Base-by-base conservation (phyloP, 1,284 basidiomycete species). In the Sporisorium reilianum region DNA sequence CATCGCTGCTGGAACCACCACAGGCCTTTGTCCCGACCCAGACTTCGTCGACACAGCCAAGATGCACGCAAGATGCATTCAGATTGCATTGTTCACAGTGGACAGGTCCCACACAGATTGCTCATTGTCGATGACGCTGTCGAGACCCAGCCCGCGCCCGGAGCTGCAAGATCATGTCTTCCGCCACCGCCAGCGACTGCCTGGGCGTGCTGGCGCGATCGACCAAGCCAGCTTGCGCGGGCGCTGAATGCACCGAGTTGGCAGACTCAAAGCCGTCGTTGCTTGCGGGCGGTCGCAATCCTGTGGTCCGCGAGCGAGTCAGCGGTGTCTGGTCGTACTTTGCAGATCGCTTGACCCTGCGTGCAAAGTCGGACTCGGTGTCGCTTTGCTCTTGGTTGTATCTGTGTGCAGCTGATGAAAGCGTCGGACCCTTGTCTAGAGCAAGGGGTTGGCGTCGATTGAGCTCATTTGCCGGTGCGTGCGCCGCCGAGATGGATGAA, bases 111-210 rank as follows among this genome's bases (percentile, higher is more conserved):
- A n/a, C 16, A n/a, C 18, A 46, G 7, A 34, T 3, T 16, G 34
- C 34, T 55, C 53, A 55, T 23, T 12, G 16, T 26, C 10, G 34
- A 20, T 25, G 44, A n/a, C 50, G 45, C 26, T 55, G 63, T 23
- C 41, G 45, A 5, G 64, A 36, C 6, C 20, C 25, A 1, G 53
- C 49, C 0, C 46, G 30, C 18, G 53, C 49, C 18, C 64, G 55
- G 10, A 66, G 50, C 49, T 53, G 53, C 22, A 28, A 20, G 20
- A 66, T 66, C 64, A 66, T 61, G 16, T 66, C 64, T 34, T 66
- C 57, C 1, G 64, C 64, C 14, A 66, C 58, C 5, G 49, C 64
- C 2, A 66, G 25, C n/a, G 64, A 66, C 28, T 38, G 40, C 14
- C 46, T 22, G 0, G 36, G 11, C 22, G 23, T 40, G 32, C 42